Evolutionary conservation across 495 filamentous ascomycete species (phyloP).

Genomic region (Penicillium riverlandense): DNA sequence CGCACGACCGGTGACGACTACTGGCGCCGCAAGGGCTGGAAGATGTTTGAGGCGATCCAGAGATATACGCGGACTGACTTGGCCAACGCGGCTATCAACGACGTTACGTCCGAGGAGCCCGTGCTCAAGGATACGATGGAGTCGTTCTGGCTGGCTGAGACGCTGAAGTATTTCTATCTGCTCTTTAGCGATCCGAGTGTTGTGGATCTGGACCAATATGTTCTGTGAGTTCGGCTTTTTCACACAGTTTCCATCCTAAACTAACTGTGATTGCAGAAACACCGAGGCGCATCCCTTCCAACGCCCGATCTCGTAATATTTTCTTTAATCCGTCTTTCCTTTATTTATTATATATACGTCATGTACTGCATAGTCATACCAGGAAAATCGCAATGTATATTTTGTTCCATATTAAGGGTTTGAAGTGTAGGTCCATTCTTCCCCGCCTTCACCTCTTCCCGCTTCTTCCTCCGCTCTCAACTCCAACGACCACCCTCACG

Average conservation of each 20-base stretch:
- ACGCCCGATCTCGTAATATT: conserved; percentile 26
- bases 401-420: conserved; percentile 1
- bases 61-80: conserved; percentile 56
- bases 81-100: conserved; percentile 67
- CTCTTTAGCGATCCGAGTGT: conserved; percentile 63
- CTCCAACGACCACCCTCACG: no score
- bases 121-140: conserved; percentile 40
- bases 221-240: conserved; percentile 47
- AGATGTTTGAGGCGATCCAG: conserved; percentile 75
- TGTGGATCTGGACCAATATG: conserved; percentile 79
- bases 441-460: conserved; percentile 21
- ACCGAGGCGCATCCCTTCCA: conserved; percentile 51
- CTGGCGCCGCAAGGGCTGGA: conserved; percentile 86
- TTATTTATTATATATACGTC: conserved; percentile 1
- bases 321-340: conserved; percentile 2
- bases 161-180: conserved; percentile 76
- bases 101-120: conserved; percentile 53
- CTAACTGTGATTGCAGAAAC: conserved; percentile 27
- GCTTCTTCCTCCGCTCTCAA: conserved; percentile 13
- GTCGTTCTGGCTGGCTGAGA: conserved; percentile 67
- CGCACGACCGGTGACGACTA: conserved; percentile 73
- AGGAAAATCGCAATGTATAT: conserved; percentile 13
- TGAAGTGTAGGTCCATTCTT: not conserved
- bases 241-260: not conserved
- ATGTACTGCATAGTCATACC: conserved; percentile 20